Evolutionary conservation across 352 stramenopile species (phyloP).

Genomic region (Globisporangium nodosum): DNA sequence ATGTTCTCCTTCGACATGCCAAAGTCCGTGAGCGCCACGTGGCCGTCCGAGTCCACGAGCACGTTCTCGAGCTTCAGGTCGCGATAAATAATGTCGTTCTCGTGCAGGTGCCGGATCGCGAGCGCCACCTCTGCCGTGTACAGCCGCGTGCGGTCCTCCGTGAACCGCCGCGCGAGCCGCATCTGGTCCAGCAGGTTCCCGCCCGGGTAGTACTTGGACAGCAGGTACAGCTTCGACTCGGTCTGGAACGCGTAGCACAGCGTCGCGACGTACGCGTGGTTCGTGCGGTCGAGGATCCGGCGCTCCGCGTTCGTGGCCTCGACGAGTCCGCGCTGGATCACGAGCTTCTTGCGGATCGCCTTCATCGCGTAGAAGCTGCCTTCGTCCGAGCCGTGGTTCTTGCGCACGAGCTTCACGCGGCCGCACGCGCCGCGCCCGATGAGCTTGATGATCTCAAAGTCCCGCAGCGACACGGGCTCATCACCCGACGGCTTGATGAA

Average conservation of each 20-base stretch:
- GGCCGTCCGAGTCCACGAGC: slow-evolving; percentile 80
- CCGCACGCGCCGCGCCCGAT: slow-evolving; percentile 92
- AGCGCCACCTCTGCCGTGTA: slow-evolving; percentile 97
- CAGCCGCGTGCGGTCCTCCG: slow-evolving; percentile 89
- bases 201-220: slow-evolving; percentile 96
- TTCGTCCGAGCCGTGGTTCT: slow-evolving; percentile 81
- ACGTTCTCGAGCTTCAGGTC: slow-evolving; percentile 81
- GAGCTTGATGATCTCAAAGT: slow-evolving; percentile 98
- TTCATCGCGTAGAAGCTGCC: slow-evolving; percentile 85
- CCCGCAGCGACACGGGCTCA: slow-evolving; percentile 66
- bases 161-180: slow-evolving; percentile 86
- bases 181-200: slow-evolving; percentile 94
- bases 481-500: slow-evolving; percentile 71
- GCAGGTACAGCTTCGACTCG: slow-evolving; percentile 85
- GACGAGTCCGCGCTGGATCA: slow-evolving; percentile 85
- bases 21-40: slow-evolving; percentile 98
- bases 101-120: slow-evolving; percentile 92
- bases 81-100: slow-evolving; percentile 94
- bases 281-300: slow-evolving; percentile 87
- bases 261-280: slow-evolving; percentile 96
- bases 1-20: slow-evolving; percentile 99
- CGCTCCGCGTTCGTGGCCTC: slow-evolving; percentile 89
- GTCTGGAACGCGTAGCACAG: slow-evolving; percentile 91
- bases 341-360: slow-evolving; percentile 82
- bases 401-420: slow-evolving; percentile 81